These are phyloP conservation scores for Austroboletus novae-zelandiae DNA, from an alignment of 1,284 basidiomycete genomes.

Conservation along the genomic window DNA sequence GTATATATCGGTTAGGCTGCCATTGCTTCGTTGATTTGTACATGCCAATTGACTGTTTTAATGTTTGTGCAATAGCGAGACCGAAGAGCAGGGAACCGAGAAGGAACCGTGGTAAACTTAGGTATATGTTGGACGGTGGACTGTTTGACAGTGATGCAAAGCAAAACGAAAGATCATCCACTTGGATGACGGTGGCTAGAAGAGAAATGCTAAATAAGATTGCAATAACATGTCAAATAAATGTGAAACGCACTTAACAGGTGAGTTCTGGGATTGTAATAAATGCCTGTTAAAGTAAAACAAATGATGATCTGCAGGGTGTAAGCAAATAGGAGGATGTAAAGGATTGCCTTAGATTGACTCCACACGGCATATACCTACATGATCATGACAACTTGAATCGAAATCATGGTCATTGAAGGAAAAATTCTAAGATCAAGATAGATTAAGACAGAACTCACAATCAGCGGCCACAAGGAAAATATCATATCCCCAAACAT, in stretches of 20 bases:
- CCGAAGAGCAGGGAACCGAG: no score
- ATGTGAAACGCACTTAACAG: no score
- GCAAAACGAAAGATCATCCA: background rate
- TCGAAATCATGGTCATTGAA: background rate
- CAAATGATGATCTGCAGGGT: background rate
- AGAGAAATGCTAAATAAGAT: background rate
- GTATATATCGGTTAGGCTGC: no score
- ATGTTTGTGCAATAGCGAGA: no score
- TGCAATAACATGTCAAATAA: no score
- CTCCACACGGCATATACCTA: no score
- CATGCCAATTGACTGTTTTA: no score
- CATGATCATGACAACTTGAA: constrained; percentile 12
- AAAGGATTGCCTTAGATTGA: constrained; percentile 3
- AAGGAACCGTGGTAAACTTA: no score
- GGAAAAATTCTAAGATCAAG: background rate
- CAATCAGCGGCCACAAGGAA: constrained; percentile 14
- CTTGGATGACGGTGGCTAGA: background rate
- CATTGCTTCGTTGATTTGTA: no score
- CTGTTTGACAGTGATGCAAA: rapidly evolving
- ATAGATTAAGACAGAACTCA: background rate
- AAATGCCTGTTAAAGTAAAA: background rate
- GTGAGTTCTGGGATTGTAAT: background rate
- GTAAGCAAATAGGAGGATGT: background rate
- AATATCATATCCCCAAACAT: constrained; percentile 8
- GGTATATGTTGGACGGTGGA: background rate